Evolutionary conservation across 164 flowering plant genomes (phyloP).

Genomic region (Malania oleifera): DNA sequence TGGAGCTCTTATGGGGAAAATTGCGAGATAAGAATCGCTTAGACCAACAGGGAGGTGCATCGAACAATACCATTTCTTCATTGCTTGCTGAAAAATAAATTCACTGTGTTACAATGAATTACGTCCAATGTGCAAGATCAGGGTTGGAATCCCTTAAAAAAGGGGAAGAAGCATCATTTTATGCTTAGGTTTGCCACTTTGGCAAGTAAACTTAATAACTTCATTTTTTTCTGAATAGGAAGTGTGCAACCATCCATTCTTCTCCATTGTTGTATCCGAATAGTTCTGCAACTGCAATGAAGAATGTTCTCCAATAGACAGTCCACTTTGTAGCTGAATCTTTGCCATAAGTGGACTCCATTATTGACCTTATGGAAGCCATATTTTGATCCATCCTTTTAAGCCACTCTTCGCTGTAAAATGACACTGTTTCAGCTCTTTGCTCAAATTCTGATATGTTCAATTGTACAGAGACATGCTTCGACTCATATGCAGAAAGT

Average conservation of each 20-base stretch:
- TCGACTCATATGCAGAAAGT: too few relatives aligned
- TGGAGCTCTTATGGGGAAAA: too few relatives aligned
- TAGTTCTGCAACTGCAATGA: slow-evolving; percentile 84
- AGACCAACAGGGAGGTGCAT: too few relatives aligned
- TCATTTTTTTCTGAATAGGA: slow-evolving; percentile 70
- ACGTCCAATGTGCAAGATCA: too few relatives aligned
- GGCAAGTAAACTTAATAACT: too few relatives aligned
- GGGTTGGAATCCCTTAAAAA: too few relatives aligned
- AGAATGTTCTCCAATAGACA: slow-evolving; percentile 85
- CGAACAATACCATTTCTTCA: too few relatives aligned
- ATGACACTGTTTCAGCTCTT: slow-evolving; percentile 6
- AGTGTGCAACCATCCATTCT: slow-evolving; percentile 90
- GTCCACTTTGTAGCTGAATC: slow-evolving; percentile 80
- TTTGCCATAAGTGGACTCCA: slow-evolving; percentile 80
- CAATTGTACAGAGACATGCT: not conserved
- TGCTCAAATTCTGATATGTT: not conserved
- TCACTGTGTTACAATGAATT: too few relatives aligned
- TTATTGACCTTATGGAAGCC: slow-evolving; percentile 56
- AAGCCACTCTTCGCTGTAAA: slow-evolving; percentile 82
- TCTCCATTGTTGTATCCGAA: slow-evolving; percentile 81
- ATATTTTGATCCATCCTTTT: slow-evolving; percentile 75
- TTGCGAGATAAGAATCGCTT: too few relatives aligned
- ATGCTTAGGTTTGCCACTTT: too few relatives aligned
- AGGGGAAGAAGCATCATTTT: too few relatives aligned
- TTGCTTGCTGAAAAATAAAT: too few relatives aligned